phyloP scores from a whole-genome alignment of 768 basidiomycete species.

The Rossbeevera mucosa region DNA sequence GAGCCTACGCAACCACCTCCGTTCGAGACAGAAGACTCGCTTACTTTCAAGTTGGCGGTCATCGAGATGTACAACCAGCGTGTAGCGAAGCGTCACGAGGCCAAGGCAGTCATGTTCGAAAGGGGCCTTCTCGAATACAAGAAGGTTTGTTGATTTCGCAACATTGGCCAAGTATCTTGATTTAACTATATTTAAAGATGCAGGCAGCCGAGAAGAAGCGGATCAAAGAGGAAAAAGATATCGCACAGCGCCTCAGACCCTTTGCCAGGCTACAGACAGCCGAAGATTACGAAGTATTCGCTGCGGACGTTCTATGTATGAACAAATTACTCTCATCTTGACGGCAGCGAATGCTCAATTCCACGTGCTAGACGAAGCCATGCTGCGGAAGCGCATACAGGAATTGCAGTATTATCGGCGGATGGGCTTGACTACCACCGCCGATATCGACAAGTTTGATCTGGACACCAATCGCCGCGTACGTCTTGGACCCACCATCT shows the following conservation, averaged over 20 bases:
- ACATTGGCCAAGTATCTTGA: not conserved
- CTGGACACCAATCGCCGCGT: constrained; percentile 70
- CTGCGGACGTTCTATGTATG: constrained; percentile 87
- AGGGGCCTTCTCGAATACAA: constrained; percentile 90
- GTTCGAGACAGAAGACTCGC: constrained; percentile 77
- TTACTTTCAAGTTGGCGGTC: constrained; percentile 83
- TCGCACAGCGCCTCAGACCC: constrained; percentile 82
- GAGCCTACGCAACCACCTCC: constrained; percentile 70
- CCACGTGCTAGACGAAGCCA: constrained; percentile 67
- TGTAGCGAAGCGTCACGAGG: constrained; percentile 77
- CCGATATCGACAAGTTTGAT: constrained; percentile 92
- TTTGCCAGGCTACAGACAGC: constrained; percentile 89
- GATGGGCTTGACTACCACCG: constrained; percentile 74
- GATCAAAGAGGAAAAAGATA: constrained; percentile 86
- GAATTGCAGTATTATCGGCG: constrained; percentile 90
- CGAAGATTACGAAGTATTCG: constrained; percentile 85
- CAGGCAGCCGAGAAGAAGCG: constrained; percentile 90
- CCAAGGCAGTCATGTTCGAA: constrained; percentile 88
- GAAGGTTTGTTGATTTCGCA: constrained; percentile 54
- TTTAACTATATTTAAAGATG: constrained; percentile 48
- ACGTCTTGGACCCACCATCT: constrained; percentile 20
- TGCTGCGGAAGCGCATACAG: constrained; percentile 81
- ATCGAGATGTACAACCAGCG: constrained; percentile 90
- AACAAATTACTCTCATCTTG: constrained; percentile 23
- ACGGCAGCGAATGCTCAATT: not conserved